Evolutionary conservation across 2,329 filamentous ascomycete species (phyloP).

Genomic region (Claviceps lovelessii): DNA sequence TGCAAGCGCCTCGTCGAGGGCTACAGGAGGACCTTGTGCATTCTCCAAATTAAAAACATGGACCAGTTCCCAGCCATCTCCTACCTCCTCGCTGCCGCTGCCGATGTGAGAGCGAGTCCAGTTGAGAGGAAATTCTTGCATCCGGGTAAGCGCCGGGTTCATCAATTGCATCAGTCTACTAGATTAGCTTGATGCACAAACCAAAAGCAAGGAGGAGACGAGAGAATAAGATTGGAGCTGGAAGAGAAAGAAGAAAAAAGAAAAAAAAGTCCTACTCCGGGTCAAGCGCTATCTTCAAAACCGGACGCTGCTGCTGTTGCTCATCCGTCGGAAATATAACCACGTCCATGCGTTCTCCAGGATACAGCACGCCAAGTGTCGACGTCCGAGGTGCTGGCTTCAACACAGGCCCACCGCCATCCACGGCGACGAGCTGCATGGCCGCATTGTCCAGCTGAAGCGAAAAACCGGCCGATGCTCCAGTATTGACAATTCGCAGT

Average conservation of each 20-base stretch:
- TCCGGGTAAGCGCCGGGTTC: conserved; percentile 10
- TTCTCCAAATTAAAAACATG: background rate
- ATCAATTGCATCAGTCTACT: conserved; percentile 10
- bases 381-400: conserved; percentile 4
- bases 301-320: background rate
- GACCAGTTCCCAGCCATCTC: background rate
- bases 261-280: conserved; percentile 3
- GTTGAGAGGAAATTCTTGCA: conserved; percentile 8
- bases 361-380: conserved; percentile 11
- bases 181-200: background rate
- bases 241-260: background rate
- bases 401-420: conserved; percentile 7
- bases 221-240: too few relatives aligned
- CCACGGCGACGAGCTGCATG: conserved; percentile 10
- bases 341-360: conserved; percentile 12
- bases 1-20: background rate
- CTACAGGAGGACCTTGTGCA: background rate
- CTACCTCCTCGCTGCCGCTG: background rate
- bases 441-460: conserved; percentile 5
- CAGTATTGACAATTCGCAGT: conserved; percentile 10
- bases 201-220: too few relatives aligned
- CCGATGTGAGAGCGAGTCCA: background rate
- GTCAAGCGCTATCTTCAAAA: conserved; percentile 5
- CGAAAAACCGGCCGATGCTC: conserved; percentile 8
- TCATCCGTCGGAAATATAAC: background rate